Percentiles rank a stretch among this genome's conserved stretches.
These are phyloP conservation scores for Microcyclospora tardicrescens DNA, from an alignment of 2,329 filamentous ascomycete genomes.

Conservation along the genomic window DNA sequence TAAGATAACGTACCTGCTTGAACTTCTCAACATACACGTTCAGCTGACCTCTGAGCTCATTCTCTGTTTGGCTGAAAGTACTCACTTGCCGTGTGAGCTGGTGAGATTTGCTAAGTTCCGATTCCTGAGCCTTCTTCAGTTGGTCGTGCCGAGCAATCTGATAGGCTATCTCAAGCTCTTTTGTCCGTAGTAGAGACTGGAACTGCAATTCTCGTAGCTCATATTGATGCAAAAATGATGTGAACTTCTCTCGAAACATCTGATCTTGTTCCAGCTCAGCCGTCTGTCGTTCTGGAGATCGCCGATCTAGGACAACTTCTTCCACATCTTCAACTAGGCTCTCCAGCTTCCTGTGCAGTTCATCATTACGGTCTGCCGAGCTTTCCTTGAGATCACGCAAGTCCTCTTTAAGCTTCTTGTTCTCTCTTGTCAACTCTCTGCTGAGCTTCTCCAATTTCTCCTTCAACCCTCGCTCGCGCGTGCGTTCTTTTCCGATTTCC, in stretches of 20 bases:
- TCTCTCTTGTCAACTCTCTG: constrained; percentile 86
- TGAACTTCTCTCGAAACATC: constrained; percentile 71
- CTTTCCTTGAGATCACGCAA: constrained; percentile 71
- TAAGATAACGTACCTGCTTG: constrained; percentile 63
- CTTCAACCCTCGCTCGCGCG: constrained; percentile 79
- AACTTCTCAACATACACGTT: constrained; percentile 99
- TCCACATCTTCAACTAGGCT: constrained; percentile 72
- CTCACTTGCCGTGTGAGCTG: constrained; percentile 84
- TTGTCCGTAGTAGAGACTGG: constrained; percentile 78
- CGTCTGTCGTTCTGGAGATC: constrained; percentile 66
- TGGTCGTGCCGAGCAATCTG: constrained; percentile 80
- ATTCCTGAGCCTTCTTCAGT: constrained; percentile 77
- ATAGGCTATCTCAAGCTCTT: constrained; percentile 90
- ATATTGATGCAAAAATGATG: constrained; percentile 92
- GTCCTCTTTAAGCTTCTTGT: constrained; percentile 97
- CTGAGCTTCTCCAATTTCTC: constrained; percentile 96
- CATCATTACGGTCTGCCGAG: constrained; percentile 67
- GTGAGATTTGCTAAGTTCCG: constrained; percentile 64
- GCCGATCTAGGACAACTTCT: constrained; percentile 75
- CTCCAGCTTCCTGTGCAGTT: constrained; percentile 76
- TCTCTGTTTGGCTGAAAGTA: constrained; percentile 91
- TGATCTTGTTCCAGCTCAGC: constrained; percentile 83
- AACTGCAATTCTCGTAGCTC: constrained; percentile 92
- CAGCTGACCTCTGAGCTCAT: constrained; percentile 82
- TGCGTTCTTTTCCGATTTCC: constrained; percentile 71